Evolutionary conservation across 345 rosid species (phyloP).

Genomic region (Passiflora organensis): DNA sequence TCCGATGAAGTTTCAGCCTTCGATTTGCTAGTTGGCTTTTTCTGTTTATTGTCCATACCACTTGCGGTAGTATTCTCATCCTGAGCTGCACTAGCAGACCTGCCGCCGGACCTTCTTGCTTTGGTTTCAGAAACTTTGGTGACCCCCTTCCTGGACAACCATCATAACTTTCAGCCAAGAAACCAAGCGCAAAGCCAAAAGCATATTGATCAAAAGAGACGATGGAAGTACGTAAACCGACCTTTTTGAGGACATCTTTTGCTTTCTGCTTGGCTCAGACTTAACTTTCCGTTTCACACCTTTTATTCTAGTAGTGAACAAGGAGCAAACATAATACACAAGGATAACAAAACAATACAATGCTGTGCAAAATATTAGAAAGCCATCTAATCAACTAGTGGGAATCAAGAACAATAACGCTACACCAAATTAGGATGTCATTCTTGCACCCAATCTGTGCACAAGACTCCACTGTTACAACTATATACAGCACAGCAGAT

Average conservation of each 20-base stretch:
- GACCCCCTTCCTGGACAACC: conserved; percentile 18
- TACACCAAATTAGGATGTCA: no score
- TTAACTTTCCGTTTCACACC: conserved; percentile 21
- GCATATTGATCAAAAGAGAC: not conserved
- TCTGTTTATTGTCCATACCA: conserved; percentile 1
- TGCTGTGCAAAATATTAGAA: not conserved
- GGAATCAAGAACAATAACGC: not conserved
- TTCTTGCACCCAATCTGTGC: no score
- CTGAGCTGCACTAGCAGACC: not conserved
- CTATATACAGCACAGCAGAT: no score
- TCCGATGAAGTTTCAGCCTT: conserved; percentile 1
- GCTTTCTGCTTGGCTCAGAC: conserved; percentile 13
- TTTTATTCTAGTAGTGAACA: conserved; percentile 27
- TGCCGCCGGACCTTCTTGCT: conserved; percentile 8
- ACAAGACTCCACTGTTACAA: no score
- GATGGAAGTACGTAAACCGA: conserved; percentile 9
- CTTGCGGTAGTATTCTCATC: not conserved
- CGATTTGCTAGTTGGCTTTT: not conserved
- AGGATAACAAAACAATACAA: not conserved
- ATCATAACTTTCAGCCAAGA: conserved; percentile 1
- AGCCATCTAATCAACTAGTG: not conserved
- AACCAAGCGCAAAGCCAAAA: not conserved
- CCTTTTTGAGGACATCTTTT: conserved; percentile 26
- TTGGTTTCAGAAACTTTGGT: conserved; percentile 12
- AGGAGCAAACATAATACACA: conserved; percentile 11